These are phyloP conservation scores for Colletotrichum costaricense DNA, from an alignment of 2,329 filamentous ascomycete species.

Conservation along the genomic window DNA sequence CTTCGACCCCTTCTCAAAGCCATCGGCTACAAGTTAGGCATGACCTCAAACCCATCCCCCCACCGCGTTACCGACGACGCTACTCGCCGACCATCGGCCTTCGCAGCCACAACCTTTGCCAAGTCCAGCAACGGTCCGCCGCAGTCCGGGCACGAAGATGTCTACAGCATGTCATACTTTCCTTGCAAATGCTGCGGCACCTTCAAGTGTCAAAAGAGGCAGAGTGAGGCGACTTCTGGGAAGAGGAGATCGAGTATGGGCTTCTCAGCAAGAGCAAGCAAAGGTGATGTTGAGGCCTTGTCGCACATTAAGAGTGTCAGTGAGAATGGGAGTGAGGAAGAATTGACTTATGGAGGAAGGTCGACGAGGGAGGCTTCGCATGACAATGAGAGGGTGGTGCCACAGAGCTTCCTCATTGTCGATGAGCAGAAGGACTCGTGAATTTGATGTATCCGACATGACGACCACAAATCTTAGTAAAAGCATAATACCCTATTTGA, in stretches of 20 bases:
- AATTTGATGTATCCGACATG: not conserved
- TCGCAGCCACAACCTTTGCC: not conserved
- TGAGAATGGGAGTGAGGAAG: conserved; percentile 24
- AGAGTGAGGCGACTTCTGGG: not conserved
- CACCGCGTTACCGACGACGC: conserved; percentile 14
- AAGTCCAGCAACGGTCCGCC: not conserved
- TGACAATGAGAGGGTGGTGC: not conserved
- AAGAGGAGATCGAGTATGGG: conserved; percentile 11
- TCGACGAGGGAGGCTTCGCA: conserved; percentile 5
- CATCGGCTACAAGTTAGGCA: conserved; percentile 46
- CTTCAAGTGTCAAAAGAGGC: conserved; percentile 13
- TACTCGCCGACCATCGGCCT: not conserved
- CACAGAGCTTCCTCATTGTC: not conserved
- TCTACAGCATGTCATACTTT: conserved; percentile 7
- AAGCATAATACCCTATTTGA: not conserved
- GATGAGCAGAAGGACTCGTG: not conserved
- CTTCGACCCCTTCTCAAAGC: conserved; percentile 55
- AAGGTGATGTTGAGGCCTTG: not conserved
- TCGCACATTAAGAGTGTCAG: not conserved
- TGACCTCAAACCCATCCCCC: conserved; percentile 26
- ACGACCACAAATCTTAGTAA: not conserved
- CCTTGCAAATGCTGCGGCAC: conserved; percentile 13
- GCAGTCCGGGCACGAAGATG: not conserved
- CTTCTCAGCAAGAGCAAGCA: not conserved
- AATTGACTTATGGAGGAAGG: conserved; percentile 4